Percentiles rank a stretch among this genome's conserved stretches.
These are phyloP conservation scores for Herpetomonas samuelpessoai DNA, from an alignment of 208 protist genomes.

Conservation along the genomic window DNA sequence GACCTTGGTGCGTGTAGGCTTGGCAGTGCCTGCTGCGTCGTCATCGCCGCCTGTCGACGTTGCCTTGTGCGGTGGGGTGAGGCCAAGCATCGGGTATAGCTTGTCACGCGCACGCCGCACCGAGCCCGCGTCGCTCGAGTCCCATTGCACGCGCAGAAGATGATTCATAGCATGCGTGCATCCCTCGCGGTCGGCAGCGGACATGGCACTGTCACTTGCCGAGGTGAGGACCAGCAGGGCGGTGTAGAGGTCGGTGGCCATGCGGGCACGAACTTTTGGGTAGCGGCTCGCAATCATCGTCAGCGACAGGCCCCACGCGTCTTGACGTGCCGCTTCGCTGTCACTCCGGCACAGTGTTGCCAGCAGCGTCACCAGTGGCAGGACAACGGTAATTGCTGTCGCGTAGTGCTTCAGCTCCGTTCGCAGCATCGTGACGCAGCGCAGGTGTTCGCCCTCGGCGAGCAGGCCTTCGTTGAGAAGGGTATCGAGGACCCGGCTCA, in stretches of 20 bases:
- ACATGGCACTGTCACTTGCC: not conserved
- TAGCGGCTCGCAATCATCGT: conserved; percentile 89
- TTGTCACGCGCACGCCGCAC: conserved; percentile 70
- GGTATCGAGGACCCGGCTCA: conserved; percentile 52
- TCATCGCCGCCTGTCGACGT: conserved; percentile 3
- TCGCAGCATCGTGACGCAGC: conserved; percentile 60
- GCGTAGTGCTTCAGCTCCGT: conserved; percentile 72
- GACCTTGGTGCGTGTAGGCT: conserved; percentile 26
- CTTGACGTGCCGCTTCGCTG: conserved; percentile 36
- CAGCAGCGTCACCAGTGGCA: conserved; percentile 69
- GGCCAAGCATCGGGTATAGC: conserved; percentile 69
- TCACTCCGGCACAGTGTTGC: conserved; percentile 62
- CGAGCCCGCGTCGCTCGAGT: conserved; percentile 52
- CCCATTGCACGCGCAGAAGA: conserved; percentile 72
- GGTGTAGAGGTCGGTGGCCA: conserved; percentile 86
- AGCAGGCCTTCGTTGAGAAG: conserved; percentile 63
- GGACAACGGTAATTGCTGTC: conserved; percentile 66
- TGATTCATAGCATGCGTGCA: conserved; percentile 53
- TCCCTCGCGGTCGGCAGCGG: conserved; percentile 10
- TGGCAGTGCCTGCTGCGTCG: conserved; percentile 6
- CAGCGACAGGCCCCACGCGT: conserved; percentile 67
- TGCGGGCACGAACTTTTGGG: conserved; percentile 87
- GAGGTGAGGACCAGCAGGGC: conserved; percentile 72
- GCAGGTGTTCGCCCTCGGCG: conserved; percentile 29
- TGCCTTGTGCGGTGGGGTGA: conserved; percentile 28